Evolutionary conservation across 2,329 filamentous ascomycete genomes (phyloP).

Genomic region (Ophiostoma angusticollis): DNA sequence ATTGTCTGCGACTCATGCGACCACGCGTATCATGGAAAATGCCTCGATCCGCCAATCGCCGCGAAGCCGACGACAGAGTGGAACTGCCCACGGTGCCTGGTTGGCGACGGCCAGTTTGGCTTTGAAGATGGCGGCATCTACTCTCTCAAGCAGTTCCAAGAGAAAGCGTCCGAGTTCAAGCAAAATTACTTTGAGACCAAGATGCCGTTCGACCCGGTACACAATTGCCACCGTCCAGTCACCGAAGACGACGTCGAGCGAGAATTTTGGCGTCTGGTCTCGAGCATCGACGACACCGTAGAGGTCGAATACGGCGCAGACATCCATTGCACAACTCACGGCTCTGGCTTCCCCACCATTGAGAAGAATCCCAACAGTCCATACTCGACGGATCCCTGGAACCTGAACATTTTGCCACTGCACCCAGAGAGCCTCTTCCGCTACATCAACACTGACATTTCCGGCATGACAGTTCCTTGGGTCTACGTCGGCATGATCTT

Average conservation of each 20-base stretch:
- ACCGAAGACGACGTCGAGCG: constrained; percentile 92
- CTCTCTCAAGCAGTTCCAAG: constrained; percentile 89
- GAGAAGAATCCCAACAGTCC: constrained; percentile 80
- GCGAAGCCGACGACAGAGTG: constrained; percentile 73
- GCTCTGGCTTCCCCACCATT: constrained; percentile 89
- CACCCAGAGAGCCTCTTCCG: constrained; percentile 87
- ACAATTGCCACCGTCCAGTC: constrained; percentile 67
- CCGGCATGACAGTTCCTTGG: constrained; percentile 98
- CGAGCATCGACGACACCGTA: constrained; percentile 86
- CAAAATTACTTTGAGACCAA: constrained; percentile 84
- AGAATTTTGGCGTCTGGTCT: constrained; percentile 93
- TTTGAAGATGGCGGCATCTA: constrained; percentile 96
- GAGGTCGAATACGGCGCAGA: constrained; percentile 98
- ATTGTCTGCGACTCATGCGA: constrained; percentile 88
- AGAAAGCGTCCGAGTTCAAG: constrained; percentile 92
- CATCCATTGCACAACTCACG: constrained; percentile 95
- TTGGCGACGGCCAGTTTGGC: constrained; percentile 91
- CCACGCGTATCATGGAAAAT: constrained; percentile 71
- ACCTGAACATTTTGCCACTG: constrained; percentile 82
- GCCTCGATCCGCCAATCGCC: constrained; percentile 75
- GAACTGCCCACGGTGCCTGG: constrained; percentile 91
- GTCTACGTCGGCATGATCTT: constrained; percentile 99
- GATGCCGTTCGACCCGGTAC: constrained; percentile 73
- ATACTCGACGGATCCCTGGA: constrained; percentile 88
- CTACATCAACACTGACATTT: constrained; percentile 96